Percentiles rank a stretch among this genome's conserved stretches.
phyloP scores from a whole-genome alignment of 2,329 filamentous ascomycete genomes.

The Nemania sp. region DNA sequence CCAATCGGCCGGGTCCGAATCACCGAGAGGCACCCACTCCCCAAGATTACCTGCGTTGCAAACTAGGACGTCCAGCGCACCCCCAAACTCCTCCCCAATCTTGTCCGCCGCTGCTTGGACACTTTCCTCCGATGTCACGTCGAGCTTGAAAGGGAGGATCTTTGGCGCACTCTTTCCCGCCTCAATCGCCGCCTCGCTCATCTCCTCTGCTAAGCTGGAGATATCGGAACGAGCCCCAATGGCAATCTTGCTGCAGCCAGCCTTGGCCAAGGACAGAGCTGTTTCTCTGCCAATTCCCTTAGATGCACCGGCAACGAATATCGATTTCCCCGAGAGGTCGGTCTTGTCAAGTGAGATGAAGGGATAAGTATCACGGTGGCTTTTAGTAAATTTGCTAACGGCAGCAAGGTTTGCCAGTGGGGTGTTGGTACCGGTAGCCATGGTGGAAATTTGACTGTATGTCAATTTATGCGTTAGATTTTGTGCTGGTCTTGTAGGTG shows the following conservation, averaged over 20 bases:
- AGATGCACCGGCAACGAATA: slow-evolving; percentile 64
- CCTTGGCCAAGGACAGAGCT: slow-evolving; percentile 63
- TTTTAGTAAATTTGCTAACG: slow-evolving; percentile 34
- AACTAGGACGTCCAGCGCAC: slow-evolving; percentile 54
- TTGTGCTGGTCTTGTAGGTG: background rate
- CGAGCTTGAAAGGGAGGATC: slow-evolving; percentile 50
- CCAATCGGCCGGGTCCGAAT: slow-evolving; percentile 43
- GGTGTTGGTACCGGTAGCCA: slow-evolving; percentile 25
- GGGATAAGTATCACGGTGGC: slow-evolving; percentile 51
- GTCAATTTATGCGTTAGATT: background rate
- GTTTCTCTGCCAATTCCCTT: slow-evolving; percentile 62
- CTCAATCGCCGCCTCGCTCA: slow-evolving; percentile 51
- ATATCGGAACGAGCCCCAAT: slow-evolving; percentile 65
- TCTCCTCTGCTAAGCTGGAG: slow-evolving; percentile 53
- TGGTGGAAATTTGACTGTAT: slow-evolving; percentile 22
- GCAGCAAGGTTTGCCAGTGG: slow-evolving; percentile 22
- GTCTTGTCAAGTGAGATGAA: slow-evolving; percentile 45
- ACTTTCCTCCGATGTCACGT: slow-evolving; percentile 52
- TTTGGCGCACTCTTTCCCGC: slow-evolving; percentile 47
- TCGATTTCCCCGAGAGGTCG: slow-evolving; percentile 47
- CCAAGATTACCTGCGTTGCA: slow-evolving; percentile 58
- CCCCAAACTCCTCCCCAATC: slow-evolving; percentile 43
- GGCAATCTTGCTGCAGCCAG: slow-evolving; percentile 61
- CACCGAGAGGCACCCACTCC: slow-evolving; percentile 46
- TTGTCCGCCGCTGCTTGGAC: slow-evolving; percentile 51